Evolutionary conservation across 176 grass and related monocot genomes (phyloP), one percentile per base, ranked within the genome.

Genomic region (Poa annua): DNA sequence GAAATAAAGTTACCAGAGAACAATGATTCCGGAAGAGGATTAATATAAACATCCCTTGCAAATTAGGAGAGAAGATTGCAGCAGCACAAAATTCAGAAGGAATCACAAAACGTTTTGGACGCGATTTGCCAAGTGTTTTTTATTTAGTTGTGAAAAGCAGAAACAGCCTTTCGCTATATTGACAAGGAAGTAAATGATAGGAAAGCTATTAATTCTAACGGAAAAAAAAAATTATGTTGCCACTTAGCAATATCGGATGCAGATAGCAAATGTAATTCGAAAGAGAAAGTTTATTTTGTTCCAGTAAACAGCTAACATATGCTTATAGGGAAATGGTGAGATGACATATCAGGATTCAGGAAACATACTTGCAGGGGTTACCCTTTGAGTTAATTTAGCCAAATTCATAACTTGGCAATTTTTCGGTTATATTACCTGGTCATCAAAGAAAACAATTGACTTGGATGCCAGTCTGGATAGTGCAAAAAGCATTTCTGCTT

Each of bases 391-490:
- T 38, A 75, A 74, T 50, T 74, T 14, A 64, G 56, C 2, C 0
- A 74, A 60, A 74, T 45, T 34, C 25, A 51, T 38, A 75, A 51
- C 42, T 50, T 52, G 16, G 33, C 19, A 75, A 76, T 14, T 14
- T 26, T 21, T 67, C 32, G 45, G 47, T 25, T 76, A 57, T 15
- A 66, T 49, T 82, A 89, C 92, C 92, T 94, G 92, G 41, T 94
- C 56, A 49, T 20, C n/a, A 77, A 87, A 80, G 71, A 95, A 91
- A 35, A 84, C 75, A 48, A 74, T 80, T 21, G 88, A 98, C 78
- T 80, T 92, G 50, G 82, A 91, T 54, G 87, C 82, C 78, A 98
- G 71, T 83, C 57, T 95, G 82, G 91, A 91, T 47, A 95, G 85
- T 4, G 89, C 84, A 20, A 73, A 88, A 41, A 98, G 82, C 76